Base-by-base conservation (phyloP, 805 yeast genomes). In the Pichia thaimueangensis region DNA sequence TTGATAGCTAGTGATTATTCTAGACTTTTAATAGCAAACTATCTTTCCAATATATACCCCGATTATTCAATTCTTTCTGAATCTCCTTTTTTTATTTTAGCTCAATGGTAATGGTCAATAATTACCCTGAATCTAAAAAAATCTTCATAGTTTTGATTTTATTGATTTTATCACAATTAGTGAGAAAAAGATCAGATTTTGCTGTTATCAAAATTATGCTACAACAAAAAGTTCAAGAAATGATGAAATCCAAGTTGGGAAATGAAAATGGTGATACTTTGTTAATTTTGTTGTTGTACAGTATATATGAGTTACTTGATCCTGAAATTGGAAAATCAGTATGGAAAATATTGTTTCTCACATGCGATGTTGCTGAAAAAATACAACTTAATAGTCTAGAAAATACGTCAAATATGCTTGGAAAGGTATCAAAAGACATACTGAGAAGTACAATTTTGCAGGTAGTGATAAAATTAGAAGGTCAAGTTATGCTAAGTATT, bases 181-280 rank as follows among this genome's bases (percentile, higher is more conserved):
- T 47, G 53, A 30, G 56, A 20, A 34, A 30, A 30, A 17, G 45
- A 6, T 28, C 37, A 1, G 55, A 52, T 19, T 52, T 51, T 43
- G 47, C 40, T 7, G 36, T 48, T 2, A 45, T 53, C 1, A 52
- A 49, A 24, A n/a, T 37, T 4, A 49, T 50, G 55, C 22, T 52
- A 16, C 52, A 51, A 21, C 49, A 44, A 27, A 45, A 47, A 17
- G 52, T 45, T 3, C 16, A 34, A 5, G 51, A 49, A 2, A 29
- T 45, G 17, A 30, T 52, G 39, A 47, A 41, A 31, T 22, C 30
- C 4, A 47, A 40, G 24, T 10, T 51, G 7, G 15, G 23, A 10
- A 48, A 46, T n/a, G 39, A 29, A n/a, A 53, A 51, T 40, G 50
- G 53, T 9, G 52, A 50, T 38, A 17, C 48, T 8, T 24, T 51